Conservation (phyloP, 2,329 filamentous ascomycete species). For the Microsporum audouinii region DNA sequence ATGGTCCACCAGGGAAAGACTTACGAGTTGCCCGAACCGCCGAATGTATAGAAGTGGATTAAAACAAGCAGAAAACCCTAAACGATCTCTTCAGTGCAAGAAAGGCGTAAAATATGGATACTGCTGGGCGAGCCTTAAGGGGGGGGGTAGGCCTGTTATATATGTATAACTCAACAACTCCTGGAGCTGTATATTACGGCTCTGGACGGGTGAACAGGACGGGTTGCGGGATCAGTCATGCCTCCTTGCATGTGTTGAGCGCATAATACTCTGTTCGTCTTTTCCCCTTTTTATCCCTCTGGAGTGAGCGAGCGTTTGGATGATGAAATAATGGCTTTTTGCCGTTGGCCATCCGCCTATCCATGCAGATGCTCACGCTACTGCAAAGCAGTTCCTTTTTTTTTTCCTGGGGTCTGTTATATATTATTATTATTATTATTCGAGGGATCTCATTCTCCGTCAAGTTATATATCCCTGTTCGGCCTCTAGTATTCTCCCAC, state of each 20-base stretch:
- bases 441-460: neutral
- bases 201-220: neutral
- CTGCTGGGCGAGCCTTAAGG: neutral
- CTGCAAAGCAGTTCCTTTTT: neutral
- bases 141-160: neutral
- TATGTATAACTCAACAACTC: neutral
- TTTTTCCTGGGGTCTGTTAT: neutral
- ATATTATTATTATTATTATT: too few relatives aligned
- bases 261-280: neutral
- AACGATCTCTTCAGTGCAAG: neutral
- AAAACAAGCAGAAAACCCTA: neutral
- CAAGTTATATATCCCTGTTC: neutral
- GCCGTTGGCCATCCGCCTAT: neutral
- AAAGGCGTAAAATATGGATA: constrained; percentile 3
- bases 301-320: neutral
- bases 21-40: neutral
- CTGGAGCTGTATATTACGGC: neutral
- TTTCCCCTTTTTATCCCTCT: neutral
- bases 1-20: neutral
- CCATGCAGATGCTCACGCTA: neutral
- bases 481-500: neutral
- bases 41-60: constrained; percentile 2
- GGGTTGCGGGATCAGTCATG: neutral
- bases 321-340: neutral
- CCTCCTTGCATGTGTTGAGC: neutral